A percentile compares a stretch with the other conserved stretches of the same genome.
Conservation (phyloP, 78 protist species). For the Dictyostelium firmibasis region DNA sequence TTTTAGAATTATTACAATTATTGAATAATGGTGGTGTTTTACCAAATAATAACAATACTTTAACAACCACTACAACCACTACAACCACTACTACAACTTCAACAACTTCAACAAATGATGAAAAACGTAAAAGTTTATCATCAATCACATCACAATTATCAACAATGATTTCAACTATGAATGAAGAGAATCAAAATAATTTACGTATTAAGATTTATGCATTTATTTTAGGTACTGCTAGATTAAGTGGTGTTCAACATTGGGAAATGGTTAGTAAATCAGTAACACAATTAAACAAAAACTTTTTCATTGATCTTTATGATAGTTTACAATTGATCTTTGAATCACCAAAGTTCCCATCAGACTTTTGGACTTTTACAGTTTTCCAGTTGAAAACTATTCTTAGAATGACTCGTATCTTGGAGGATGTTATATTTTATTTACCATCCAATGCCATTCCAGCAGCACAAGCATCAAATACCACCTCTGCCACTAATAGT, state of each 20-base stretch:
- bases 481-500: not conserved
- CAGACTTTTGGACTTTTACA: constrained; percentile 77
- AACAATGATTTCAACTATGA: constrained; percentile 28
- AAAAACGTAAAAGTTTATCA: constrained; percentile 38
- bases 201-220: constrained; percentile 64
- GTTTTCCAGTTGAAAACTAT: constrained; percentile 68
- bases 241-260: constrained; percentile 65
- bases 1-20: constrained; percentile 52
- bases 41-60: not conserved
- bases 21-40: constrained; percentile 1
- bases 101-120: not conserved
- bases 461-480: not conserved
- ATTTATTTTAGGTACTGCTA: constrained; percentile 49
- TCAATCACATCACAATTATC: constrained; percentile 29
- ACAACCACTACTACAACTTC: not conserved
- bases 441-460: not conserved
- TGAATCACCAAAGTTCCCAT: constrained; percentile 73
- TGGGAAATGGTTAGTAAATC: constrained; percentile 67
- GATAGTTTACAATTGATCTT: constrained; percentile 40
- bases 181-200: constrained; percentile 38
- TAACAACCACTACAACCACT: not conserved
- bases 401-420: constrained; percentile 60
- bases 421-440: constrained; percentile 67
- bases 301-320: constrained; percentile 55
- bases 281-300: constrained; percentile 5